Evolutionary conservation across 2,329 filamentous ascomycete genomes (phyloP), one percentile per base, ranked within the genome.

Genomic region (Oidium heveae): DNA sequence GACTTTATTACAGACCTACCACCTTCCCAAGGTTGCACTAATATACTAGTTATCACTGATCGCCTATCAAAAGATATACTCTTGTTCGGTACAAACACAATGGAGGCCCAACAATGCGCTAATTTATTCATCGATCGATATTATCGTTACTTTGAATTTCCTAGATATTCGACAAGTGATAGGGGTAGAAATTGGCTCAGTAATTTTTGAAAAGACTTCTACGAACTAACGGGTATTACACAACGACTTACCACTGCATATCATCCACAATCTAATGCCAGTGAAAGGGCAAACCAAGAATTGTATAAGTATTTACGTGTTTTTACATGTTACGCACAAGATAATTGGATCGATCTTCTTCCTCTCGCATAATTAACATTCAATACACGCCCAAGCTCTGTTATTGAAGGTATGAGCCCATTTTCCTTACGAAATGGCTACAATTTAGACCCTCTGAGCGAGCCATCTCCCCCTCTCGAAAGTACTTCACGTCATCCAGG

Each of bases 271-370:
- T 10, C 16, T 4, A 46, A 46, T 13, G 43, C 43, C 4, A 46
- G 43, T 13, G 18, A 56, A 44, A 12, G 44, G 16, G 16, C 41
- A 20, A 56, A 56, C 34, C 18, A 56, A 6, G 53, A 34, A 28
- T 10, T 56, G 1, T 33, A 56, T 15, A 8, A n/a, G 9, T 56
- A 58, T 12, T 36, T 58, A 22, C 4, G 41, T 18, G 39, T 10
- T 12, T 58, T 56, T 46, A 50, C 53, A 1, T 56, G 56, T 24
- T 50, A 57, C 34, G 16, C 51, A 10, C 13, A 56, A 34, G 24
- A 56, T 16, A 50, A 57, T 13, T 56, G 39, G 53, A 46, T 56
- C 12, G 12, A 53, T 20, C 34, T 55, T 4, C 39, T 58, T 15
- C 52, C 32, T 7, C 13, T 56, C 5, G 52, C 15, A n/a, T 4